Base-by-base conservation (phyloP, 2,329 filamentous ascomycete genomes). In the Aspergillus glaucus region DNA sequence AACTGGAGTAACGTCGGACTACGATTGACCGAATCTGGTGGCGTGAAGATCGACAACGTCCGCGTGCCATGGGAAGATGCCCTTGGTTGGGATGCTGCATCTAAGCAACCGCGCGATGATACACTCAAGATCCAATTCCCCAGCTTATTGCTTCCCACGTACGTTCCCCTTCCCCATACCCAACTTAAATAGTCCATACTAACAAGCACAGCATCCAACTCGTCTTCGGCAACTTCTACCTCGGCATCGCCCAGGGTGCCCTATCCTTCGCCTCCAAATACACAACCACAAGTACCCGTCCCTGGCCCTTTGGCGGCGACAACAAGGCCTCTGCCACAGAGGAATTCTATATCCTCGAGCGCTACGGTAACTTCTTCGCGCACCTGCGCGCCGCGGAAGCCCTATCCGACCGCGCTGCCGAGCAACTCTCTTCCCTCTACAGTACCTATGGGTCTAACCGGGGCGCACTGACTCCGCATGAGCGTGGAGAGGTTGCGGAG, bases 1-100 rank as follows among this genome's bases (percentile, higher is more conserved):
- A 77, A 85, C 63, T 86, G 81, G 82, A 75, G 85, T 58, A 84
- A 83, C 43, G 70, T 85, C 14, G 82, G 82, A 0, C 69, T 85
- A 3, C 76, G 81, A 0, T 62, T 86, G 54, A 84, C 79, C 0
- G 82, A 86, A 62, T 85, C 81, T 3, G 82, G 82, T 1, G 75
- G 76, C 26, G 81, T 84, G 26, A 78, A 74, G 53, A 84, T 86
- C 50, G 68, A 78, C 17, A 76, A 82, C 36, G 74, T 85, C 14
- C 63, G 65, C 0, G 77, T 75, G 0, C 74, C 79, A 0, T 86
- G 82, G 82, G 58, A 62, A 0, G 80, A 85, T 61, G 82, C 82
- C 0, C 64, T 85, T 0, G 82, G 82, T 8, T 86, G 81, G 81
- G 71, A 81, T 56, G 47, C 68, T 0, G 48, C 59, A 9, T 73